Percentiles rank a stretch among this genome's conserved stretches.
Evolutionary conservation across 2,329 filamentous ascomycete genomes (phyloP).

Genomic region (Calonectria pauciramosa): DNA sequence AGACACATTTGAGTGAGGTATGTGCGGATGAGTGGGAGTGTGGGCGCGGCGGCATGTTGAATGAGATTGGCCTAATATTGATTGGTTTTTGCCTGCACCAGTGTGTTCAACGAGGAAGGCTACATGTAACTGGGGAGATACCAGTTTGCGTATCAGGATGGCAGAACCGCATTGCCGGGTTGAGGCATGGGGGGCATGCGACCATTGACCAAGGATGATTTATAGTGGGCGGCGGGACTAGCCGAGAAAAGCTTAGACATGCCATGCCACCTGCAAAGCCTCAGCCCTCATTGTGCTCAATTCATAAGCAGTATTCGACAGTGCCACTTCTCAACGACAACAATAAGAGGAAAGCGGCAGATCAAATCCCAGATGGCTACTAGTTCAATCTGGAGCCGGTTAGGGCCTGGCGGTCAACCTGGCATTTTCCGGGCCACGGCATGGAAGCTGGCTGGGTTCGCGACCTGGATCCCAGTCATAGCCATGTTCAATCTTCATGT

Average conservation of each 20-base stretch:
- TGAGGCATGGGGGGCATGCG: conserved; percentile 4
- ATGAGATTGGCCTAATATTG: neutral
- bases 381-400: conserved; percentile 54
- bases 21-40: neutral
- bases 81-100: neutral
- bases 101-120: neutral
- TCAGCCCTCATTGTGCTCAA: conserved; percentile 19
- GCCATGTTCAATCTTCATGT: conserved; percentile 74
- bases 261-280: conserved; percentile 19
- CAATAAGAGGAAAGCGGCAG: conserved; percentile 13
- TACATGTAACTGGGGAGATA: neutral
- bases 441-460: conserved; percentile 64
- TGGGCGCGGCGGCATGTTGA: neutral
- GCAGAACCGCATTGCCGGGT: conserved; percentile 1
- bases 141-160: conserved; percentile 1
- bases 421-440: conserved; percentile 52
- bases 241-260: conserved; percentile 41
- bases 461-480: conserved; percentile 73
- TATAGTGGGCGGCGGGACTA: conserved; percentile 33
- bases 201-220: conserved; percentile 5
- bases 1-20: conserved; percentile 2
- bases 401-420: conserved; percentile 40
- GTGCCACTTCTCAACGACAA: neutral
- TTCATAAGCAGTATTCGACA: conserved; percentile 24
- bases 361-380: conserved; percentile 48